Conservation (phyloP, 2,329 filamentous ascomycete species). For the Trichoderma brevicompactum region DNA sequence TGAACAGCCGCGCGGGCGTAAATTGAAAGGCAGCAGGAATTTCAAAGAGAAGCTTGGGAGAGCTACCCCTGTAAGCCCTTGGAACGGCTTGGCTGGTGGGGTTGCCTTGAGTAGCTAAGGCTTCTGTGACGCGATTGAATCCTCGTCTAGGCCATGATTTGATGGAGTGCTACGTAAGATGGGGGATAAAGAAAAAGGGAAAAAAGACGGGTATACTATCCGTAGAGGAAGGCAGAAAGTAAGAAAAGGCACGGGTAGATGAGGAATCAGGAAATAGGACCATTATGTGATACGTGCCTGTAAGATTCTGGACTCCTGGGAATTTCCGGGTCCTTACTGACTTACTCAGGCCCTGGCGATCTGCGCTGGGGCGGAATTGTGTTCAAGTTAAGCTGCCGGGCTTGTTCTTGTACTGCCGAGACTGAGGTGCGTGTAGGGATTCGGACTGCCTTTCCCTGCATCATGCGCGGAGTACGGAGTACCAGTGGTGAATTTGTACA, state of each 20-base stretch:
- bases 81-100: neutral
- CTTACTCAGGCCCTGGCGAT: conserved; percentile 12
- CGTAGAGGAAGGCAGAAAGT: conserved; percentile 10
- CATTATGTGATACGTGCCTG: neutral
- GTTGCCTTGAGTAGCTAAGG: neutral
- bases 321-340: neutral
- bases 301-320: conserved; percentile 16
- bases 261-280: neutral
- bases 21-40: neutral
- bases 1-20: neutral
- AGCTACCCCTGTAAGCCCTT: conserved; percentile 7
- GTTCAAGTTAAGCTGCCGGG: neutral
- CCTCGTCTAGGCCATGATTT: neutral
- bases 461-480: neutral
- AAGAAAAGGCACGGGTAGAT: neutral
- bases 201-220: neutral
- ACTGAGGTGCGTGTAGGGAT: neutral
- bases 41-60: conserved; percentile 5
- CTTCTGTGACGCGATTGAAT: conserved; percentile 10
- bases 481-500: no score
- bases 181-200: neutral
- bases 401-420: neutral
- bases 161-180: neutral
- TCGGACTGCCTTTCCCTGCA: neutral
- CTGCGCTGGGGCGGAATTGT: conserved; percentile 18